These are phyloP conservation scores for Vitis labrusca DNA, from an alignment of 164 flowering plant genomes.

Conservation along the genomic window DNA sequence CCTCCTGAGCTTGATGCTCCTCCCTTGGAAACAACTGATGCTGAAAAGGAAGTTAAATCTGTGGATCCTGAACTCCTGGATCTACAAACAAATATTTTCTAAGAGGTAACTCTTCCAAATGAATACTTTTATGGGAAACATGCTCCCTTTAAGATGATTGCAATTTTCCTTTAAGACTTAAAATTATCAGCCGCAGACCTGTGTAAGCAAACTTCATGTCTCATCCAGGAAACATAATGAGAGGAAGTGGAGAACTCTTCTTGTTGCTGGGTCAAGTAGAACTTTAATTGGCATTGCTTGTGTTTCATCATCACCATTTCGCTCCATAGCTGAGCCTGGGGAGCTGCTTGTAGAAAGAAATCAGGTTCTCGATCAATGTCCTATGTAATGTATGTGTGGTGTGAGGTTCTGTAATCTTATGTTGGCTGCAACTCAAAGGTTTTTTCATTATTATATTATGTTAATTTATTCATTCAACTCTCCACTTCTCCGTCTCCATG, in stretches of 20 bases:
- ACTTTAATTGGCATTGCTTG: not conserved
- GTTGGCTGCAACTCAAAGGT: not conserved
- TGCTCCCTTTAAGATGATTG: not conserved
- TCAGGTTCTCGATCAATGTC: not conserved
- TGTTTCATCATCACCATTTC: not conserved
- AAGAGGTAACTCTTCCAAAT: slow-evolving; percentile 21
- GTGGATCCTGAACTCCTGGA: slow-evolving; percentile 65
- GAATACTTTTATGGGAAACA: not conserved
- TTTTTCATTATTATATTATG: not conserved
- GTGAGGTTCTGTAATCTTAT: not conserved
- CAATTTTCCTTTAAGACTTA: not conserved
- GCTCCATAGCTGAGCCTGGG: not conserved
- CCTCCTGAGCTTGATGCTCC: slow-evolving; percentile 82
- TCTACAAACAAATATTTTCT: slow-evolving; percentile 77
- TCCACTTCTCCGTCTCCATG: not conserved
- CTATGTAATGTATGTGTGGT: slow-evolving; percentile 1
- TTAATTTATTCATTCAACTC: slow-evolving; percentile 1
- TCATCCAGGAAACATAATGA: not conserved
- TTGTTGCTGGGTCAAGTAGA: too few relatives aligned
- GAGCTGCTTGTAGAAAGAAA: not conserved
- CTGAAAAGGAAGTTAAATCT: slow-evolving; percentile 42
- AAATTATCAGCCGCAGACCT: not conserved
- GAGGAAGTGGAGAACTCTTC: not conserved
- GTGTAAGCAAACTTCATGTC: not conserved
- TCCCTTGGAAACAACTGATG: slow-evolving; percentile 33